These are phyloP conservation scores for Trifolium dubium DNA, from an alignment of 306 rosid genomes.

Conservation along the genomic window DNA sequence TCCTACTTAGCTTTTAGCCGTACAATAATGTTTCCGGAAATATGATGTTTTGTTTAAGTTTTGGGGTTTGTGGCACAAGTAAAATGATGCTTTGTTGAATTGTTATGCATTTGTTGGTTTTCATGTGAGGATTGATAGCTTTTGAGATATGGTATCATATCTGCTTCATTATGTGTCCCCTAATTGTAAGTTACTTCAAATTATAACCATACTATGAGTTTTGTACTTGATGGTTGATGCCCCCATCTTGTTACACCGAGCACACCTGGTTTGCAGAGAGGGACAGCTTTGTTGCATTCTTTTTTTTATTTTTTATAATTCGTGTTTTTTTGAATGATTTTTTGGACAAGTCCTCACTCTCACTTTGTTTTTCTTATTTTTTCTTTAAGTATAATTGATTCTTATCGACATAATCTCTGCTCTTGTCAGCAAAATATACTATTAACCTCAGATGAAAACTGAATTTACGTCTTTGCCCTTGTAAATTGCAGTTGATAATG, in stretches of 20 bases:
- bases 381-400: neutral
- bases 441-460: conserved; percentile 14
- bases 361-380: too few relatives aligned
- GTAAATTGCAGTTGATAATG: conserved; percentile 56
- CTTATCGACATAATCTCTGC: neutral
- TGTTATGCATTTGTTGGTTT: neutral
- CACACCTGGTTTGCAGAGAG: neutral
- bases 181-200: too few relatives aligned
- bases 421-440: conserved; percentile 17
- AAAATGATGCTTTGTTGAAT: conserved; percentile 18
- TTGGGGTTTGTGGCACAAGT: conserved; percentile 1
- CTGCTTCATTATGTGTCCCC: conserved; percentile 2
- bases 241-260: too few relatives aligned
- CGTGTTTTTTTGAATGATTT: conserved; percentile 1
- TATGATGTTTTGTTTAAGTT: neutral
- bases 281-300: conserved; percentile 17
- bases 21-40: neutral
- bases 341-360: too few relatives aligned
- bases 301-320: neutral
- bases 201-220: too few relatives aligned
- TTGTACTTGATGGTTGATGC: too few relatives aligned
- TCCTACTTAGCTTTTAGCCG: neutral
- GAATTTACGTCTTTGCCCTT: neutral
- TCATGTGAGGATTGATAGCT: neutral
- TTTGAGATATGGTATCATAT: conserved; percentile 4